Conservation (phyloP, 2,329 filamentous ascomycete species). For the Penicillium polonicum region DNA sequence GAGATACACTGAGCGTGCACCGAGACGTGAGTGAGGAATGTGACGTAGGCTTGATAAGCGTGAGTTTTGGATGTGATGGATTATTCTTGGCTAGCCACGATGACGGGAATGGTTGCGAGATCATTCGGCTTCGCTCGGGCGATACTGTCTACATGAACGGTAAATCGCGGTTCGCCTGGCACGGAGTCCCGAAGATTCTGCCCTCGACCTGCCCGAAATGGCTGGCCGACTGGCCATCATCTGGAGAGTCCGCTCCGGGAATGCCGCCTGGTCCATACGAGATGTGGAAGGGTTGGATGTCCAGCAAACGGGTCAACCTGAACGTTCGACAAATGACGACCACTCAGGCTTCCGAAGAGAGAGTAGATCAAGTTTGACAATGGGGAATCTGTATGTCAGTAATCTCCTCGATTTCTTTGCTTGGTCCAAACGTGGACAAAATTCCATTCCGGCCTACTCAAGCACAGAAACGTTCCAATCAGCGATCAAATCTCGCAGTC, state of each 20-base stretch:
- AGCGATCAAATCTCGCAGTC: not conserved
- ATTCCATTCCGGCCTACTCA: no score
- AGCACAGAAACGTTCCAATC: not conserved
- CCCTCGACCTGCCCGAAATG: conserved; percentile 74
- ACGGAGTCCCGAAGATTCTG: conserved; percentile 86
- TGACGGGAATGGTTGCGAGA: conserved; percentile 43
- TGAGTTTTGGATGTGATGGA: conserved; percentile 87
- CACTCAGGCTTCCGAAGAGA: conserved; percentile 21
- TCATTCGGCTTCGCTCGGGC: conserved; percentile 71
- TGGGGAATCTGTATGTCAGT: not conserved
- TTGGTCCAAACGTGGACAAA: not conserved
- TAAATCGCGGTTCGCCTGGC: conserved; percentile 84
- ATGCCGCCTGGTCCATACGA: conserved; percentile 48
- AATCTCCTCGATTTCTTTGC: not conserved
- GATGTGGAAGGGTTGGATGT: conserved; percentile 84
- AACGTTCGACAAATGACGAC: conserved; percentile 88
- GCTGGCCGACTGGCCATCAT: conserved; percentile 70
- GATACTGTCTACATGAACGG: conserved; percentile 89
- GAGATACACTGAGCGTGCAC: conserved; percentile 88
- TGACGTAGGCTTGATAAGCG: conserved; percentile 73
- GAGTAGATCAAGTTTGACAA: not conserved
- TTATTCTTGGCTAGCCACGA: conserved; percentile 80
- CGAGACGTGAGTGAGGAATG: conserved; percentile 88
- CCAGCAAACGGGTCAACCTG: conserved; percentile 80
- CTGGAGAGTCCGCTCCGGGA: conserved; percentile 40